phyloP scores from a whole-genome alignment of 148 eudicot species.

The Vaccinium darrowii region DNA sequence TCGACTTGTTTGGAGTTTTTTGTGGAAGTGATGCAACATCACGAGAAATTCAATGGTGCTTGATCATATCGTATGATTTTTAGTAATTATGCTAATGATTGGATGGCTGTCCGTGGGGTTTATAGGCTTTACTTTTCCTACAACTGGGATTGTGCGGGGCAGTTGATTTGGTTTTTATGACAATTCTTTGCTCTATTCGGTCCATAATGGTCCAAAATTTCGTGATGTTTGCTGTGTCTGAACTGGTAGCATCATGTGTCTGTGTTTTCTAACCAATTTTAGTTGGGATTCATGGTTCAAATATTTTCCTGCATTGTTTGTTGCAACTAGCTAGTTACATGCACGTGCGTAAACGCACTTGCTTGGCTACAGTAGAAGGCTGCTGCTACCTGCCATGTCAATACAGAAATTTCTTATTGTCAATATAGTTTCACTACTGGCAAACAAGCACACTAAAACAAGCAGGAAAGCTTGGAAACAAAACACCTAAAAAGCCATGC shows the following conservation, averaged over 20 bases:
- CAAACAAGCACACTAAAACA: too few species aligned
- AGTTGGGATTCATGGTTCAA: background rate
- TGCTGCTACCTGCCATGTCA: too few species aligned
- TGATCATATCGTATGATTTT: slow-evolving; percentile 13
- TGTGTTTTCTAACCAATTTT: background rate
- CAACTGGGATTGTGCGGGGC: slow-evolving; percentile 7
- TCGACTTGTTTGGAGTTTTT: slow-evolving; percentile 17
- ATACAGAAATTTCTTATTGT: too few species aligned
- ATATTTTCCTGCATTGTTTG: background rate
- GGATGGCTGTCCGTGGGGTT: slow-evolving; percentile 7
- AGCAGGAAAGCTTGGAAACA: too few species aligned
- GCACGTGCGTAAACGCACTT: too few species aligned
- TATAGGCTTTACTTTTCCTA: slow-evolving; percentile 10
- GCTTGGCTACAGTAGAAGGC: too few species aligned
- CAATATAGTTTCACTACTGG: too few species aligned
- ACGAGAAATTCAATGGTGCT: background rate
- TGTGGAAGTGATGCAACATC: slow-evolving; percentile 11
- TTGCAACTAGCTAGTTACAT: too few species aligned
- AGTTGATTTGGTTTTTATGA: slow-evolving; percentile 10
- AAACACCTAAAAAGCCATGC: too few species aligned
- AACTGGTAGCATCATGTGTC: background rate
- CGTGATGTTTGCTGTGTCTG: background rate
- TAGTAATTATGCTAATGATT: background rate
- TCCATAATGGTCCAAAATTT: background rate
- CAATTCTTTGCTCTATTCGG: slow-evolving; percentile 14